A percentile compares a stretch with the other conserved stretches of the same genome.
Conservation (phyloP, 768 basidiomycete species). For the Jaapia argillacea region DNA sequence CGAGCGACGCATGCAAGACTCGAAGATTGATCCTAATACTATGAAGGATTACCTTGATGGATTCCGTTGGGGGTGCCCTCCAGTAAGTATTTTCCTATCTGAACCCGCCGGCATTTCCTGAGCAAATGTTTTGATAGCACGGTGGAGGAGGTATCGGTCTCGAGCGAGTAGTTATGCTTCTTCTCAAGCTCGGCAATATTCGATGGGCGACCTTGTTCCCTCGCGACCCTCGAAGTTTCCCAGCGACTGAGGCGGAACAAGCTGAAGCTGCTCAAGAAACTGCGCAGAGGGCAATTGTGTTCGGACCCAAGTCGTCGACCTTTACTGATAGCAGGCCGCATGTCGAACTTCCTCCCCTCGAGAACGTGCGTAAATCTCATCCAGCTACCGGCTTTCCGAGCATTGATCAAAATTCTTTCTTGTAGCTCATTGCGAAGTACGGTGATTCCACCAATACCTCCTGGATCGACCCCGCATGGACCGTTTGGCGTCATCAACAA, state of each 20-base stretch:
- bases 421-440: constrained; percentile 45
- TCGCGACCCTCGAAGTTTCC: constrained; percentile 27
- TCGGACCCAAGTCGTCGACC: constrained; percentile 19
- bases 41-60: constrained; percentile 41
- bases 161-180: constrained; percentile 42
- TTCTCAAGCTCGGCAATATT: constrained; percentile 36
- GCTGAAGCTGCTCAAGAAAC: constrained; percentile 13
- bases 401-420: neutral
- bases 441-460: constrained; percentile 62
- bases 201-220: constrained; percentile 35
- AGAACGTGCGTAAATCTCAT: constrained; percentile 22
- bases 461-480: constrained; percentile 50
- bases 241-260: constrained; percentile 11
- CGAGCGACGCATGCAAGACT: constrained; percentile 25
- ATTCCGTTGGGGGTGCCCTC: constrained; percentile 38
- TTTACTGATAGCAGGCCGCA: constrained; percentile 11
- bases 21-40: constrained; percentile 27
- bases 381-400: no score
- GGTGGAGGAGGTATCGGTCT: constrained; percentile 14
- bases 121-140: neutral
- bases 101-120: neutral
- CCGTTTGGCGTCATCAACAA: constrained; percentile 38
- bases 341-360: constrained; percentile 20
- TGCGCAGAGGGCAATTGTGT: constrained; percentile 15
- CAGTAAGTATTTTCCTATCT: constrained; percentile 17